Conservation (phyloP, 805 yeast genomes). For the Helenozyma baotianmanensis region DNA sequence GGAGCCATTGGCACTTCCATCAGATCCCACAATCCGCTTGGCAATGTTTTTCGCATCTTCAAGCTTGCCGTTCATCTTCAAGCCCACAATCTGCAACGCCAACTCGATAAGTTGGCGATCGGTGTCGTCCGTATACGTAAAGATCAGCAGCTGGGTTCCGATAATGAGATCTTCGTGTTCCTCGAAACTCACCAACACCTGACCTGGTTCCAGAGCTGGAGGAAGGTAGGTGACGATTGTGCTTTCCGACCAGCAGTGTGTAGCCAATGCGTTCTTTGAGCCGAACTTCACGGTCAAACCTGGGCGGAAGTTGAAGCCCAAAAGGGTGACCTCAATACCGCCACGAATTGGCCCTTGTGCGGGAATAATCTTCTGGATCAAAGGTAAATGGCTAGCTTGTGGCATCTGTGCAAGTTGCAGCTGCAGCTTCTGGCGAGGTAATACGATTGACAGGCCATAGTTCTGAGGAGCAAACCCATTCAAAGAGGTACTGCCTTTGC, state of each 20-base stretch:
- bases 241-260: slow-evolving; percentile 94
- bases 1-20: slow-evolving; percentile 18
- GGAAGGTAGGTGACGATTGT: slow-evolving; percentile 93
- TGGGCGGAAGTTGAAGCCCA: slow-evolving; percentile 82
- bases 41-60: slow-evolving; percentile 96
- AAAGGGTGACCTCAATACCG: slow-evolving; percentile 88
- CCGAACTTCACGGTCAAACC: slow-evolving; percentile 88
- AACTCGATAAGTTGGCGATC: slow-evolving; percentile 92
- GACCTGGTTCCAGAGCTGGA: slow-evolving; percentile 86
- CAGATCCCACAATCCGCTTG: slow-evolving; percentile 77
- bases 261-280: slow-evolving; percentile 67
- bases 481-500: slow-evolving; percentile 4
- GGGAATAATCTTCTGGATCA: slow-evolving; percentile 84
- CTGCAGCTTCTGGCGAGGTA: slow-evolving; percentile 15
- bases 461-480: slow-evolving; percentile 1
- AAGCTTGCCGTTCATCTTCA: slow-evolving; percentile 92
- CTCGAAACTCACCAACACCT: slow-evolving; percentile 82
- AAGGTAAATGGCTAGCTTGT: slow-evolving; percentile 12
- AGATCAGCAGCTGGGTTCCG: slow-evolving; percentile 51
- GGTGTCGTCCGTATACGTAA: slow-evolving; percentile 92
- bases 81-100: slow-evolving; percentile 93
- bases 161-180: slow-evolving; percentile 37
- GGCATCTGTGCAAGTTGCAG: slow-evolving; percentile 11
- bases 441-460: slow-evolving; percentile 6
- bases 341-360: slow-evolving; percentile 95